Conservation (phyloP, 2,329 filamentous ascomycete species). For the Talaromyces sp. region DNA sequence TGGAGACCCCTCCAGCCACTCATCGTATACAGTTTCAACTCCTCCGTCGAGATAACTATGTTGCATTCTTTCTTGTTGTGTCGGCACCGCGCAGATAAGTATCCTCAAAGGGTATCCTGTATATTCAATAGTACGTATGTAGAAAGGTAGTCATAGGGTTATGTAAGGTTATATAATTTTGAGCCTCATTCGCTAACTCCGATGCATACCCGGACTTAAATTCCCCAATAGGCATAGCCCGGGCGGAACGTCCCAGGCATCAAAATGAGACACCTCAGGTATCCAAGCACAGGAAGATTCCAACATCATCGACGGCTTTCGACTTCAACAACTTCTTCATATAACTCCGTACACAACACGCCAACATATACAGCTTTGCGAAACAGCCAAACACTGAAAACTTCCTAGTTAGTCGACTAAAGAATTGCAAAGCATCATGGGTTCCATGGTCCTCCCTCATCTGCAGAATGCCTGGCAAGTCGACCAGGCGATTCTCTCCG, state of each 20-base stretch:
- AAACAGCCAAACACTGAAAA: background rate
- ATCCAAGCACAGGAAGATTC: conserved; percentile 5
- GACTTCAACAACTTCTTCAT: background rate
- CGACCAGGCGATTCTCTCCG: conserved; percentile 87
- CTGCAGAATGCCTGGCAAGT: conserved; percentile 94
- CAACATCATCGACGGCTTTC: conserved; percentile 2
- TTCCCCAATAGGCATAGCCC: conserved; percentile 14
- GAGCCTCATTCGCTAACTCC: background rate
- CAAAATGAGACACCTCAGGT: conserved; percentile 8
- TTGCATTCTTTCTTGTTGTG: no score
- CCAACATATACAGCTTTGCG: background rate
- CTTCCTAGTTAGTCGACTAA: no score
- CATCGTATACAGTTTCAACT: no score
- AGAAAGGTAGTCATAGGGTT: background rate
- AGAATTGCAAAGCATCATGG: conserved; percentile 51
- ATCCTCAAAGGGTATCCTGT: no score
- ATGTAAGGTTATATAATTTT: background rate
- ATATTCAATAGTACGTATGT: no score
- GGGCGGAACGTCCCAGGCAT: background rate
- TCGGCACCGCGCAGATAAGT: no score
- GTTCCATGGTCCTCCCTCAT: conserved; percentile 89
- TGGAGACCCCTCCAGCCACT: no score
- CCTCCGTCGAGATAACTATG: no score
- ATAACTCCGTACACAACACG: background rate
- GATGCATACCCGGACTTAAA: background rate